phyloP scores from a whole-genome alignment of 2,329 filamentous ascomycete genomes.

The Emydomyces testavorans region DNA sequence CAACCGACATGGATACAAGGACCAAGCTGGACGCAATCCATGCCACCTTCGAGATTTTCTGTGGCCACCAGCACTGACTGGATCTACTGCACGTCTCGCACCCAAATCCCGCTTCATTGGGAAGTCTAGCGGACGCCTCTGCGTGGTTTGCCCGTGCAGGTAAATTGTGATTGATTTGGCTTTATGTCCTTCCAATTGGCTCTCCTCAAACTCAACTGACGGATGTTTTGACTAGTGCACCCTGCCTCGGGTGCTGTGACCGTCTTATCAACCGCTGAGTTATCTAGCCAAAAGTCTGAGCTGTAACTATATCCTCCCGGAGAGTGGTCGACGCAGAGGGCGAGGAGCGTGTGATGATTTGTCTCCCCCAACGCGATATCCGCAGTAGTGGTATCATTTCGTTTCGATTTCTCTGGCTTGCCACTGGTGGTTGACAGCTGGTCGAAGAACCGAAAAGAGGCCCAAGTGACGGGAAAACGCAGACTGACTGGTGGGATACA shows the following conservation, averaged over 20 bases:
- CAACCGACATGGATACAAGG: background rate
- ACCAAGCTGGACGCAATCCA: background rate
- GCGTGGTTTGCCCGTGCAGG: background rate
- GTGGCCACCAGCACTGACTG: constrained; percentile 1
- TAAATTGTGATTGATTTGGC: background rate
- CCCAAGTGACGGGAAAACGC: background rate
- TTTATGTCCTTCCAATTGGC: background rate
- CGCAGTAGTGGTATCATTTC: background rate
- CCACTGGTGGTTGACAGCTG: background rate
- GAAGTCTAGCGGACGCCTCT: background rate
- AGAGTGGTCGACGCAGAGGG: no score
- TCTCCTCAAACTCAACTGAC: background rate
- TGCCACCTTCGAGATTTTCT: background rate
- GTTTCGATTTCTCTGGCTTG: background rate
- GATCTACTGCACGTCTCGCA: constrained; percentile 8
- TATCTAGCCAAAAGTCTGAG: background rate
- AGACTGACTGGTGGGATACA: no score
- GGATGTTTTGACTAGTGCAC: background rate
- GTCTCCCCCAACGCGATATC: constrained; percentile 6
- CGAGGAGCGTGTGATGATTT: no score
- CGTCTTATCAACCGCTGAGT: background rate
- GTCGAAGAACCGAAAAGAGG: background rate
- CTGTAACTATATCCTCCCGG: no score
- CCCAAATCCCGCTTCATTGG: constrained; percentile 8
- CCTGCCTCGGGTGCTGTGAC: background rate